Base-by-base conservation (phyloP, 1,284 basidiomycete genomes). In the Austroboletus sp. region DNA sequence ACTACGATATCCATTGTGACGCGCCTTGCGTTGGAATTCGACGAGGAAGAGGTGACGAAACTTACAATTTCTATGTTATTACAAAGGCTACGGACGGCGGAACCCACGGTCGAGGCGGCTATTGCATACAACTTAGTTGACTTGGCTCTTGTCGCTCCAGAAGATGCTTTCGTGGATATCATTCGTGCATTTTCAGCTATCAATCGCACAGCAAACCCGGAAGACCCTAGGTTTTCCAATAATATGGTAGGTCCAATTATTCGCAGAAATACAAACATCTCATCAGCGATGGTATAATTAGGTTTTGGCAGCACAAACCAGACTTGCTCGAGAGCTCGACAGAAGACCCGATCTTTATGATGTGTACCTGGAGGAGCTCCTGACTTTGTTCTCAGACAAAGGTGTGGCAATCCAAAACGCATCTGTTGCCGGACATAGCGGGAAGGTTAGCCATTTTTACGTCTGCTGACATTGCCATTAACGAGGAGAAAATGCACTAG, bases 121-220 rank as follows among this genome's bases (percentile, higher is more conserved):
- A 94, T 97, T 53, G 83, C 93, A 4, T 86, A 87, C 62, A 93
- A 92, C 60, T 73, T 98, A 8, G 91, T 96, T 4, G 90, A 94
- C 46, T 74, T 98, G 17, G 92, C 91, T 0, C 72, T 95, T 23
- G 76, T 78, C 36, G 85, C 88, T 2, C 85, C 89, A 1, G 78
- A 84, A 49, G 75, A 73, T 49, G 79, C 89, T 8, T 93, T 97
- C 57, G 65, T 80, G 21, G 94, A 97, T 53, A 87, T 96, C 49
- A 83, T 92, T 45, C 76, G 82, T 38, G 82, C 84, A 0, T 90
- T 97, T 61, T 93, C 90, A 11, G 69, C 78, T n/a, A 87, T 94
- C 45, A 92, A 88, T 55, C 80, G 89, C 36, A 82, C 81, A 13
- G 81, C 88, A 17, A 86, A 91, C 61, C 79, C 82, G 4, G 89